phyloP scores from a whole-genome alignment of 225 moss, liverwort and hornwort species.

The Ulota crispa region DNA sequence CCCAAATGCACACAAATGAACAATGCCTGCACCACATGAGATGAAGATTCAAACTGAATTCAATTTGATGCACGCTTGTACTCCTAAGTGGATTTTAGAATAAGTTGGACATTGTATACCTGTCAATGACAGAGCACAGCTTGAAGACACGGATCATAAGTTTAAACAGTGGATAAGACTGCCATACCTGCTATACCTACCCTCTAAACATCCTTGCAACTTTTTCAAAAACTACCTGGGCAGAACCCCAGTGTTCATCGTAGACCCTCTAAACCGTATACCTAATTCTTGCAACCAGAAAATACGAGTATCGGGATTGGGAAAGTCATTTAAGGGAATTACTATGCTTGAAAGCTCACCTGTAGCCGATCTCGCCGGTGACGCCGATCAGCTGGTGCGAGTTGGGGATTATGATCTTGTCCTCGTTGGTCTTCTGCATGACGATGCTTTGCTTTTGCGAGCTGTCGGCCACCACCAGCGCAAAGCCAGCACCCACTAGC shows the following conservation, averaged over 20 bases:
- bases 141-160: neutral
- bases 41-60: constrained; percentile 3
- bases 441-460: too few relatives aligned
- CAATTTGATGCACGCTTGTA: neutral
- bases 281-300: too few relatives aligned
- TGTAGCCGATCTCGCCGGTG: too few relatives aligned
- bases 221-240: constrained; percentile 38
- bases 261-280: too few relatives aligned
- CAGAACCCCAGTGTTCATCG: constrained; percentile 42
- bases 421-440: too few relatives aligned
- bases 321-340: too few relatives aligned
- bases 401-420: too few relatives aligned
- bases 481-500: too few relatives aligned
- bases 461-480: too few relatives aligned
- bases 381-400: too few relatives aligned
- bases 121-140: neutral
- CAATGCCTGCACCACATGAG: constrained; percentile 42
- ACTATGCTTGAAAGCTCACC: too few relatives aligned
- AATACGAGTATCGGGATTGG: too few relatives aligned
- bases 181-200: constrained; percentile 51
- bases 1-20: constrained; percentile 43
- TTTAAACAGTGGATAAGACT: constrained; percentile 11
- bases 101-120: neutral
- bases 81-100: neutral
- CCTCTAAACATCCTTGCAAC: constrained; percentile 52